Conservation (phyloP, 768 basidiomycete genomes). For the Artomyces pyxidatus region DNA sequence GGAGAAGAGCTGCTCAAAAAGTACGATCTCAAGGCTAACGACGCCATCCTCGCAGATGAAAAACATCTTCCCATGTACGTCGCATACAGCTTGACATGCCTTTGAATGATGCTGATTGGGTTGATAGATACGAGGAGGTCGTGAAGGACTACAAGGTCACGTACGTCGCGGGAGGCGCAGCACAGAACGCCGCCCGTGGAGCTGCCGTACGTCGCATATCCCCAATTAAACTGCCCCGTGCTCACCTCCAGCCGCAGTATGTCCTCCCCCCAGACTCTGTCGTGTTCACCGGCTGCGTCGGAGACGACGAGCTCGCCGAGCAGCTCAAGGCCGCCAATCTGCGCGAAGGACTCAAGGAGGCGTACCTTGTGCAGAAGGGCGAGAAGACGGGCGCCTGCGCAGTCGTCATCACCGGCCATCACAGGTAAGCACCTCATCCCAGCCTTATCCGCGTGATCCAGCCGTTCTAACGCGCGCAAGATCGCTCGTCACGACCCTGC, state of each 20-base stretch:
- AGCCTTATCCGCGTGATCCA: not conserved
- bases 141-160: constrained; percentile 66
- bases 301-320: constrained; percentile 84
- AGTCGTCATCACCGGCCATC: constrained; percentile 87
- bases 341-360: constrained; percentile 81
- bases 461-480: constrained; percentile 30
- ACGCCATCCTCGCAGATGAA: constrained; percentile 90
- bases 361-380: constrained; percentile 82
- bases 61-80: constrained; percentile 72
- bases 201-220: constrained; percentile 66
- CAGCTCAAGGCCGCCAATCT: constrained; percentile 87
- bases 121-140: constrained; percentile 81
- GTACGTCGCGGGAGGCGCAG: constrained; percentile 95
- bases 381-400: constrained; percentile 95
- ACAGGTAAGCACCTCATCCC: constrained; percentile 52
- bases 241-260: constrained; percentile 47
- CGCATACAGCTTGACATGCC: not conserved
- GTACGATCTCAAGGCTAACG: constrained; percentile 87
- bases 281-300: constrained; percentile 92
- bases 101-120: not conserved
- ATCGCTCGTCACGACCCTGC: constrained; percentile 88
- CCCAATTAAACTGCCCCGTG: not conserved
- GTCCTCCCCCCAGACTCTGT: constrained; percentile 82
- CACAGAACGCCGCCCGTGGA: constrained; percentile 93
- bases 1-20: constrained; percentile 82